Conservation (phyloP, 345 rosid species). For the Luvunga scandens region DNA sequence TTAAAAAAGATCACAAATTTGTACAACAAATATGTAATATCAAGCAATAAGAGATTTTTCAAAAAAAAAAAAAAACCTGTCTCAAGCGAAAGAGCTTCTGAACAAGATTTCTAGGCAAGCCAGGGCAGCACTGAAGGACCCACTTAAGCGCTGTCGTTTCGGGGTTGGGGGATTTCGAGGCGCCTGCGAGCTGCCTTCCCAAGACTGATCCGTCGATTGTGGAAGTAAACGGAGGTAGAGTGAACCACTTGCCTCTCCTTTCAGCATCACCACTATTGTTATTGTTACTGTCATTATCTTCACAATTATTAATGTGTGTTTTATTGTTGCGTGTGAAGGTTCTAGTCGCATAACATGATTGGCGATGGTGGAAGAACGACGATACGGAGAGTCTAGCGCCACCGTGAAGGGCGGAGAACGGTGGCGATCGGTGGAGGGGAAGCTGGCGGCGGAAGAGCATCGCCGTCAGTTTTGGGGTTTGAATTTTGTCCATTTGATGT, state of each 20-base stretch:
- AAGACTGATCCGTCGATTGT: constrained; percentile 37
- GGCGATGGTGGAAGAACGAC: constrained; percentile 12
- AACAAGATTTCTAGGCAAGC: constrained; percentile 74
- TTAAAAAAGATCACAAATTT: background rate
- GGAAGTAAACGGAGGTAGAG: constrained; percentile 62
- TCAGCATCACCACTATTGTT: background rate
- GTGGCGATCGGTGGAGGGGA: constrained; percentile 25
- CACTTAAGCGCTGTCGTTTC: constrained; percentile 75
- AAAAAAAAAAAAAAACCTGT: constrained; percentile 47
- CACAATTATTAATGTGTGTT: background rate
- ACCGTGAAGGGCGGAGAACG: background rate
- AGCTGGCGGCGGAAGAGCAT: constrained; percentile 39
- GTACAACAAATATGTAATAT: background rate
- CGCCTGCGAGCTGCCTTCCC: constrained; percentile 43
- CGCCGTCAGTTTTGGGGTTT: background rate
- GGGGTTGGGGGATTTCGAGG: constrained; percentile 15
- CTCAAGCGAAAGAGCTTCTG: constrained; percentile 87
- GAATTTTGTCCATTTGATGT: too few relatives aligned
- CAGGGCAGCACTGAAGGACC: constrained; percentile 82
- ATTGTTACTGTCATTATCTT: constrained; percentile 10
- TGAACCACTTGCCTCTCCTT: constrained; percentile 56
- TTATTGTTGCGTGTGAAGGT: background rate
- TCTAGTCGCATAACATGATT: constrained; percentile 20
- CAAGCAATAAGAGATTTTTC: background rate
- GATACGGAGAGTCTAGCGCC: background rate